Evolutionary conservation across 1,284 basidiomycete species (phyloP).

Genomic region (Ceratobasidium sp.): DNA sequence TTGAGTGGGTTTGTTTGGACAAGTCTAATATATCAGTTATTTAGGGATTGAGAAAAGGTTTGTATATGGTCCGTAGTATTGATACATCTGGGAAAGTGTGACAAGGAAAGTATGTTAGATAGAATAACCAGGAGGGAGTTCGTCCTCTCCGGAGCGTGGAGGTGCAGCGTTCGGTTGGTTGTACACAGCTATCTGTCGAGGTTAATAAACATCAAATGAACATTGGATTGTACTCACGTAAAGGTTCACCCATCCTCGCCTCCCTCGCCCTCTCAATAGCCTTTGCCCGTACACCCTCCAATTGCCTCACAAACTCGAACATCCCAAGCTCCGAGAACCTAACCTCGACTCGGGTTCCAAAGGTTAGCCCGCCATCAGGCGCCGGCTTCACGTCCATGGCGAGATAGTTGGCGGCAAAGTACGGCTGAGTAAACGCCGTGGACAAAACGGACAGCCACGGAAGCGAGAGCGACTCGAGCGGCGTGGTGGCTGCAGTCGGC

Average conservation of each 20-base stretch:
- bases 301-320: constrained; percentile 76
- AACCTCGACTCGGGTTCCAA: constrained; percentile 74
- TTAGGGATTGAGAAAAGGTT: neutral
- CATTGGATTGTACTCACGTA: constrained; percentile 68
- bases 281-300: constrained; percentile 81
- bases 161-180: constrained; percentile 1
- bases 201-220: neutral
- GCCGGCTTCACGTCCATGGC: constrained; percentile 75
- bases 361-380: constrained; percentile 71
- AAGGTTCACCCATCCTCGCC: constrained; percentile 67
- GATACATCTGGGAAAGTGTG: neutral
- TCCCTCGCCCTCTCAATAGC: constrained; percentile 80
- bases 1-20: too few relatives aligned
- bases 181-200: neutral
- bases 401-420: constrained; percentile 77
- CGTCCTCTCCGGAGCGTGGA: constrained; percentile 1
- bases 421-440: constrained; percentile 80
- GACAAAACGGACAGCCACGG: constrained; percentile 74
- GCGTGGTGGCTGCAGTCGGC: constrained; percentile 54
- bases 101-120: neutral
- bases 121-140: constrained; percentile 13
- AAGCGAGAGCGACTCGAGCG: constrained; percentile 67
- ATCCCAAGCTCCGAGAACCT: constrained; percentile 75
- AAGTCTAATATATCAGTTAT: neutral
- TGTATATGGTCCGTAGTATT: constrained; percentile 1